These are phyloP conservation scores for Solanum tarijense DNA, from an alignment of 257 asterid species.

Conservation along the genomic window DNA sequence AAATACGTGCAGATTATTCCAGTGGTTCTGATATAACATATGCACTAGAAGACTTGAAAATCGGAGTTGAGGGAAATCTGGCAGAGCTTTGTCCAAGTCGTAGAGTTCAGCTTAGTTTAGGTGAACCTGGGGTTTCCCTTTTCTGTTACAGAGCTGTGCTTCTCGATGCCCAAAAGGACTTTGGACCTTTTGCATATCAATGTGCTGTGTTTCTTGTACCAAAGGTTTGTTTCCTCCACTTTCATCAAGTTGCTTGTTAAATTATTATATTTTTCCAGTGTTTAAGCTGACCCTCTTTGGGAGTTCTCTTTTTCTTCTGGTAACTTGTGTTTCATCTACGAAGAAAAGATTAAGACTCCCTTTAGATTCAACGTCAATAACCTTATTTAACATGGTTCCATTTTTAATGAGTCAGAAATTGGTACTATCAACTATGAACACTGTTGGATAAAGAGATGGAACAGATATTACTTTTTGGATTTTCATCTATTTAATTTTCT, in stretches of 20 bases:
- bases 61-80: slow-evolving; percentile 69
- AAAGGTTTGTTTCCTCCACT: slow-evolving; percentile 35
- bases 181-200: slow-evolving; percentile 44
- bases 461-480: not conserved
- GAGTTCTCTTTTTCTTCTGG: not conserved
- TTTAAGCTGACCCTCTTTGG: not conserved
- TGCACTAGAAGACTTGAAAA: slow-evolving; percentile 72
- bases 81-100: slow-evolving; percentile 68
- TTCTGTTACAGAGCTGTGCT: slow-evolving; percentile 62
- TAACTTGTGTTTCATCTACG: not conserved
- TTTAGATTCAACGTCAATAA: not conserved
- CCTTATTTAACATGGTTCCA: not conserved
- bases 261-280: not conserved
- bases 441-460: too few relatives aligned
- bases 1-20: slow-evolving; percentile 42
- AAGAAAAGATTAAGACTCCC: not conserved
- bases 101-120: slow-evolving; percentile 57
- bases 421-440: not conserved
- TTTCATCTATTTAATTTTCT: not conserved
- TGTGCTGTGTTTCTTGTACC: slow-evolving; percentile 88
- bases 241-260: not conserved
- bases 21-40: slow-evolving; percentile 43
- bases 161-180: slow-evolving; percentile 60
- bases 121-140: slow-evolving; percentile 61
- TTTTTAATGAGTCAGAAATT: not conserved